Conservation (phyloP, 495 filamentous ascomycete species). For the Viridothelium virens region DNA sequence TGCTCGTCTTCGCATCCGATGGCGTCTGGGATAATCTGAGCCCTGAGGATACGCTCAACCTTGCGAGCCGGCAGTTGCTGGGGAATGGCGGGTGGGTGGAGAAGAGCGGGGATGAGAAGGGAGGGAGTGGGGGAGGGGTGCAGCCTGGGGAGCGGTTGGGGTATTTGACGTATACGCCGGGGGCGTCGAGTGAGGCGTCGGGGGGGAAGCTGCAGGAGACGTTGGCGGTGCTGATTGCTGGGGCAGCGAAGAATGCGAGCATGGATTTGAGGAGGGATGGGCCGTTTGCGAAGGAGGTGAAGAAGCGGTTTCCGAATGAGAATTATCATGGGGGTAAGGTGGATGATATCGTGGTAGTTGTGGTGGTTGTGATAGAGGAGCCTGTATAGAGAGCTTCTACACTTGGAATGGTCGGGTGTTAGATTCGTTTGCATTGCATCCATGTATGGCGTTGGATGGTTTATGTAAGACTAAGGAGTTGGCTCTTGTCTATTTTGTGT, state of each 20-base stretch:
- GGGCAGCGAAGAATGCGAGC: slow-evolving; percentile 77
- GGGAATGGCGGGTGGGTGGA: slow-evolving; percentile 61
- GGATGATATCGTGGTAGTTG: slow-evolving; percentile 81
- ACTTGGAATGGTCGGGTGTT: not conserved
- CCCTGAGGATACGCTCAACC: slow-evolving; percentile 72
- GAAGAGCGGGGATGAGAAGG: slow-evolving; percentile 32
- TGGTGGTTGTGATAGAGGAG: slow-evolving; percentile 49
- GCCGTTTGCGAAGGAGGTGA: slow-evolving; percentile 90
- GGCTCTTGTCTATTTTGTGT: not conserved
- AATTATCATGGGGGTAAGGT: slow-evolving; percentile 80
- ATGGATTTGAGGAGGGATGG: slow-evolving; percentile 69
- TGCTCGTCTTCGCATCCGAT: slow-evolving; percentile 85
- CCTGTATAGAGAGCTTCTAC: slow-evolving; percentile 30
- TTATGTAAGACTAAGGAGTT: not conserved
- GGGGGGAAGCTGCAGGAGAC: slow-evolving; percentile 55
- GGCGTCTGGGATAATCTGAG: slow-evolving; percentile 97
- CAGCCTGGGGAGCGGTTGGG: slow-evolving; percentile 49
- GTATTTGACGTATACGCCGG: slow-evolving; percentile 39
- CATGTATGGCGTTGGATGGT: not conserved
- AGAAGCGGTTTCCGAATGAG: slow-evolving; percentile 75
- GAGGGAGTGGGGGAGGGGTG: slow-evolving; percentile 39
- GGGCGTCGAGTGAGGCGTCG: slow-evolving; percentile 22
- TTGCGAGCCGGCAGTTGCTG: slow-evolving; percentile 67
- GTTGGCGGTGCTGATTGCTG: slow-evolving; percentile 68
- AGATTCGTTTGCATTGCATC: not conserved